These are phyloP conservation scores for Nemania serpens DNA, from an alignment of 2,329 filamentous ascomycete species.

Conservation along the genomic window DNA sequence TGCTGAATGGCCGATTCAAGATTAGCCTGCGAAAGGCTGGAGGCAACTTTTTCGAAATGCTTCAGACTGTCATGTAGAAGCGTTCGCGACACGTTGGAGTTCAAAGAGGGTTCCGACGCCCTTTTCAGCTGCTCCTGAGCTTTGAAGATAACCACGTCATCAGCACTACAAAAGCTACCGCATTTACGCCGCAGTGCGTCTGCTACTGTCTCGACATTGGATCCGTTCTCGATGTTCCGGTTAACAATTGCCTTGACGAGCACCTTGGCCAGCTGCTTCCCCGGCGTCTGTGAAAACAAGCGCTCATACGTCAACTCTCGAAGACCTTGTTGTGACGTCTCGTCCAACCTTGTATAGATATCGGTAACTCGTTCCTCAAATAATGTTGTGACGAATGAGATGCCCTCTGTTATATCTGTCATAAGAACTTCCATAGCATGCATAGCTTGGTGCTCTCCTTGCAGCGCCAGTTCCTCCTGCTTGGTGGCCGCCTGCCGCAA, in stretches of 20 bases:
- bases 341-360: conserved; percentile 78
- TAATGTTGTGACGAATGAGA: conserved; percentile 91
- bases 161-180: conserved; percentile 95
- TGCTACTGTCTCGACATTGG: conserved; percentile 95
- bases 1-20: conserved; percentile 77
- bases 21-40: conserved; percentile 79
- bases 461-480: conserved; percentile 88
- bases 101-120: conserved; percentile 76
- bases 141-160: conserved; percentile 98
- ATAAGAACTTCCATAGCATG: conserved; percentile 85
- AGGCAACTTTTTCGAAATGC: conserved; percentile 87
- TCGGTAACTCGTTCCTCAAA: conserved; percentile 94
- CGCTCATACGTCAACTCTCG: conserved; percentile 82
- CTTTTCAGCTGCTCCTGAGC: conserved; percentile 93
- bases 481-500: conserved; percentile 77
- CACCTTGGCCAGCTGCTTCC: conserved; percentile 89
- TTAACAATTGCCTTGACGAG: conserved; percentile 98
- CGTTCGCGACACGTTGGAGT: conserved; percentile 75
- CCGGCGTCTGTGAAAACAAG: conserved; percentile 78
- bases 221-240: conserved; percentile 93
- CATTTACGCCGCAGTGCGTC: conserved; percentile 91
- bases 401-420: conserved; percentile 90
- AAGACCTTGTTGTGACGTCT: conserved; percentile 69
- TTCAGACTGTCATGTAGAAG: conserved; percentile 87
- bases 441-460: conserved; percentile 92